A percentile compares a stretch with the other conserved stretches of the same genome.
Conservation (phyloP, 2,329 filamentous ascomycete species). For the Aureobasidium lini region DNA sequence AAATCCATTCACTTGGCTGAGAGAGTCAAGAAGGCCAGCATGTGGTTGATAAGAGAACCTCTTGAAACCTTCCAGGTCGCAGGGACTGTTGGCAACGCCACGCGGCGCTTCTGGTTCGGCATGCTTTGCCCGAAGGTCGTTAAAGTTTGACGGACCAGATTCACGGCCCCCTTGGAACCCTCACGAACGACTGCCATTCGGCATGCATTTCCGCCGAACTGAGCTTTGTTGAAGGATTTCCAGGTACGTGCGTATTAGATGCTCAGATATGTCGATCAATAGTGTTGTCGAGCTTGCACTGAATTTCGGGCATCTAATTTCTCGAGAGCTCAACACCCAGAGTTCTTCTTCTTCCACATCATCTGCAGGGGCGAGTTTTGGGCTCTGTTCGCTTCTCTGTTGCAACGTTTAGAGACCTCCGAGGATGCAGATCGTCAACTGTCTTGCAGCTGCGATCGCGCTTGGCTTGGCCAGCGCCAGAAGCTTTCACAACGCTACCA, state of each 20-base stretch:
- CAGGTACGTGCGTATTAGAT: background rate
- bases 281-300: background rate
- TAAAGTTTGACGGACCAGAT: conserved; percentile 1
- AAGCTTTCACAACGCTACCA: background rate
- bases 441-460: background rate
- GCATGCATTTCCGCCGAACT: background rate
- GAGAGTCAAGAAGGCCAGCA: too few relatives aligned
- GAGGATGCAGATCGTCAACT: conserved; percentile 9
- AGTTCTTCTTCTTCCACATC: background rate
- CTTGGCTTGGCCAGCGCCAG: background rate
- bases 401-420: background rate
- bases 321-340: background rate
- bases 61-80: too few relatives aligned
- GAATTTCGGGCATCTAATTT: background rate
- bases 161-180: background rate
- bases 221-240: background rate
- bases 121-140: background rate
- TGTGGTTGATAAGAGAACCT: too few relatives aligned
- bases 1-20: too few relatives aligned
- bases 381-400: background rate
- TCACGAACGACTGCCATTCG: background rate
- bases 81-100: background rate
- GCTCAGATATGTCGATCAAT: background rate
- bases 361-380: background rate
- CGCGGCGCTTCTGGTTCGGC: background rate